phyloP scores from a whole-genome alignment of 768 basidiomycete genomes.

The Steccherinum ochraceum region DNA sequence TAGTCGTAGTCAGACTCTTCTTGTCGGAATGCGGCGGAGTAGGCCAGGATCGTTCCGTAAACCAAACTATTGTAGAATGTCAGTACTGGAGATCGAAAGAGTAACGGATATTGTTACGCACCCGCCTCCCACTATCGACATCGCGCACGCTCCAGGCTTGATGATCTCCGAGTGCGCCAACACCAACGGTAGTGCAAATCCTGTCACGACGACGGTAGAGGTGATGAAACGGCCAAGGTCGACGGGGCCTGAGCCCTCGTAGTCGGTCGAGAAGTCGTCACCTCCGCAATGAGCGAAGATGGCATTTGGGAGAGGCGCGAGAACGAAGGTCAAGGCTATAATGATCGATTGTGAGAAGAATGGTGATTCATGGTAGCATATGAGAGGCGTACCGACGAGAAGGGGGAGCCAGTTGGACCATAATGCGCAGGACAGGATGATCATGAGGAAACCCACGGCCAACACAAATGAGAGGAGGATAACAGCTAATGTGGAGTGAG shows the following conservation, averaged over 20 bases:
- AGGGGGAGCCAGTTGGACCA: conserved; percentile 97
- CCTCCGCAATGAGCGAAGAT: conserved; percentile 88
- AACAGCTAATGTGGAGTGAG: conserved; percentile 56
- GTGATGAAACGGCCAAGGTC: conserved; percentile 97
- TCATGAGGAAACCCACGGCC: conserved; percentile 94
- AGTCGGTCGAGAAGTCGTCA: conserved; percentile 81
- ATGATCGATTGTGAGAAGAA: neutral
- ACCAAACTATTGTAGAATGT: conserved; percentile 75
- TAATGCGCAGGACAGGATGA: conserved; percentile 94
- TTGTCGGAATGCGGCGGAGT: conserved; percentile 76
- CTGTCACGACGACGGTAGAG: conserved; percentile 82
- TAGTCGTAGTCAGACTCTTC: conserved; percentile 80
- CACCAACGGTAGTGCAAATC: conserved; percentile 88
- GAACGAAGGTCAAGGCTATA: conserved; percentile 85
- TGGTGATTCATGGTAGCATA: conserved; percentile 7
- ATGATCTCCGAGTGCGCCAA: conserved; percentile 91
- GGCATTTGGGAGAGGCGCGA: conserved; percentile 94
- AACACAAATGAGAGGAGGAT: conserved; percentile 96
- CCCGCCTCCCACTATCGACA: conserved; percentile 95
- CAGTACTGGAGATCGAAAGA: neutral
- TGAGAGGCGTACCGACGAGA: conserved; percentile 90
- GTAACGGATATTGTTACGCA: conserved; percentile 37
- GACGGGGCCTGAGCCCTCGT: conserved; percentile 61
- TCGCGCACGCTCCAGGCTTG: conserved; percentile 73
- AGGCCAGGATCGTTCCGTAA: conserved; percentile 87